These are phyloP conservation scores for Leptographium lundbergii DNA, from an alignment of 2,329 filamentous ascomycete species.

Conservation along the genomic window DNA sequence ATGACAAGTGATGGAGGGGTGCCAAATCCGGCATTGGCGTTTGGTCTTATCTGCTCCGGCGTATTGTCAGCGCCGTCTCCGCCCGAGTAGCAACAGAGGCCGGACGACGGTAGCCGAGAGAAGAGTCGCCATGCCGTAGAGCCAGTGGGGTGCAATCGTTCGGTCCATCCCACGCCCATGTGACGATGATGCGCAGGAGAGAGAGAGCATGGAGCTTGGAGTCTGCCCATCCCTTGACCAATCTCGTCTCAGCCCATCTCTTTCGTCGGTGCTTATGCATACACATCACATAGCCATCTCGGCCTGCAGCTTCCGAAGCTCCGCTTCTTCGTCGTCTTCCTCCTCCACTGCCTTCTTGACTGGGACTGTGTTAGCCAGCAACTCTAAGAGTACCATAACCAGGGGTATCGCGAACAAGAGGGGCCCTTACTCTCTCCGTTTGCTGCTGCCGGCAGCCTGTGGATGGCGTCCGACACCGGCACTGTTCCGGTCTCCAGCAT, in stretches of 20 bases:
- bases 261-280: not conserved
- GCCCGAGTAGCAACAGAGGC: not conserved
- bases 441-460: constrained; percentile 61
- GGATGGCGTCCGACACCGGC: constrained; percentile 66
- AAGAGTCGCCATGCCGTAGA: not conserved
- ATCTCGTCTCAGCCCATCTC: not conserved
- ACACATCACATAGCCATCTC: constrained; percentile 81
- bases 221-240: not conserved
- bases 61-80: not conserved
- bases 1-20: not conserved
- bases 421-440: constrained; percentile 63
- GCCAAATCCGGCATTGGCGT: not conserved
- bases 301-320: constrained; percentile 82
- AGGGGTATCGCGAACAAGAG: not conserved
- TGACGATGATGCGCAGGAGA: not conserved
- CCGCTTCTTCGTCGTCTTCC: constrained; percentile 93
- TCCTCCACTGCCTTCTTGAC: constrained; percentile 41
- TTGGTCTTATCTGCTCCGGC: not conserved
- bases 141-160: not conserved
- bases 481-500: constrained; percentile 84
- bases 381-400: not conserved
- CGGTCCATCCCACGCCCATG: not conserved
- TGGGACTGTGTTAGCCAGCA: constrained; percentile 17
- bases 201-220: not conserved
- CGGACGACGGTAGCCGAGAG: not conserved